Base-by-base conservation (phyloP, 2,329 filamentous ascomycete genomes). In the Colletotrichum euphorbiae region DNA sequence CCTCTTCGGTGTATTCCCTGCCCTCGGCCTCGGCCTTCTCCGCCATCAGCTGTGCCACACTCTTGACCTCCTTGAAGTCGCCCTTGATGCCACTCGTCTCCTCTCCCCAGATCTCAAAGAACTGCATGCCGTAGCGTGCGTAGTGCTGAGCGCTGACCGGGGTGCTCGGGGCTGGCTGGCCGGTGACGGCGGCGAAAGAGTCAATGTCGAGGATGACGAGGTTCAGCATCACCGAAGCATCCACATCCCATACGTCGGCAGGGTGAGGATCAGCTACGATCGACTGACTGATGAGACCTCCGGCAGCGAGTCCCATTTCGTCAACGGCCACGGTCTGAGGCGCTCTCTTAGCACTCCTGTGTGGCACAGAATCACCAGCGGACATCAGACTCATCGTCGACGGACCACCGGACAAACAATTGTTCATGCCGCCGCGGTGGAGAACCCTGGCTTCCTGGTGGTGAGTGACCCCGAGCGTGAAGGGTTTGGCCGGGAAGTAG, bases 231-330 rank as follows among this genome's bases (percentile, higher is more conserved):
- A 72, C 69, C 3, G 66, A 71, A 1, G 70, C 72, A 2, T 71
- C 67, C 1, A 57, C 40, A 51, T 82, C 74, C 80, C 79, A 82
- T 2, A 60, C 65, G 1, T 70, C 56, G 42, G 71, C 68, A 1
- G 48, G 43, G 6, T 75, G 21, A 2, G 60, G 52, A 63, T 83
- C 80, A 9, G 61, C 24, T 0, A 72, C 15, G 57, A 83, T 81
- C 8, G 71, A 72, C 69, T 84, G 81, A 11, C 76, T 76, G 64
- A 83, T 82, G 24, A 76, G 72, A 0, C 81, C 81, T 4, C 80
- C 81, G 8, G 78, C 75, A 3, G 79, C 78, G 28, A 83, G 57
- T 21, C 73, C 76, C 77, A 83, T 80, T 28, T 72, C 57, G 52
- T 73, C 69, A 6, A 62, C 38, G n/a, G 70, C 21, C 9, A n/a